Evolutionary conservation across 345 rosid genomes (phyloP).

Genomic region (Gossypium anomalum): DNA sequence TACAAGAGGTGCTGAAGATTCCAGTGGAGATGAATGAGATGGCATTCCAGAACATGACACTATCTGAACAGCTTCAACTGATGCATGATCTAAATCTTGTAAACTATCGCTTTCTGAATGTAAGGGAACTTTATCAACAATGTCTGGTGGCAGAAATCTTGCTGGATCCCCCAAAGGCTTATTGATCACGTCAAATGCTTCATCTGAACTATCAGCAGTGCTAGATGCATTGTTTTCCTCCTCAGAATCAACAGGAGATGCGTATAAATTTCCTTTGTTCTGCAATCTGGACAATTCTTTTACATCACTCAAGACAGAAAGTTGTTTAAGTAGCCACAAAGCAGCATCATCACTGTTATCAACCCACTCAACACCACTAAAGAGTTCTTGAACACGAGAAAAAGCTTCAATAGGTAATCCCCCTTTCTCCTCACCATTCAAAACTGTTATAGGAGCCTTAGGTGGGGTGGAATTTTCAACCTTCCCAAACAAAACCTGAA

Average conservation of each 20-base stretch:
- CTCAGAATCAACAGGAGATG: constrained; percentile 78
- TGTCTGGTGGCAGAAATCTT: constrained; percentile 12
- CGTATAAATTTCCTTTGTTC: constrained; percentile 54
- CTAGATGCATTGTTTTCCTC: constrained; percentile 89
- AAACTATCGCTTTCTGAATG: constrained; percentile 38
- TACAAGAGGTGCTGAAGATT: constrained; percentile 18
- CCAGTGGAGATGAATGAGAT: constrained; percentile 26
- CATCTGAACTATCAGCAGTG: constrained; percentile 94
- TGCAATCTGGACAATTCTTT: constrained; percentile 78
- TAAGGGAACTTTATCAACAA: constrained; percentile 27
- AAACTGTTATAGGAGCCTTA: constrained; percentile 55
- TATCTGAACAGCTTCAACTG: constrained; percentile 25
- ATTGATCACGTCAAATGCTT: constrained; percentile 58
- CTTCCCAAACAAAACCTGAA: constrained; percentile 94
- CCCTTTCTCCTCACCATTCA: constrained; percentile 93
- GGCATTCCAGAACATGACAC: constrained; percentile 26
- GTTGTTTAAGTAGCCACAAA: constrained; percentile 88
- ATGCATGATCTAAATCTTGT: constrained; percentile 31
- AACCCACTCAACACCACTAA: constrained; percentile 81
- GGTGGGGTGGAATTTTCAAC: constrained; percentile 63
- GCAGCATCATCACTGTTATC: constrained; percentile 89
- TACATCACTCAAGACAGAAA: constrained; percentile 74
- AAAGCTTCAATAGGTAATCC: constrained; percentile 98
- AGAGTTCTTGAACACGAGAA: constrained; percentile 95
- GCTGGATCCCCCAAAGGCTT: constrained; percentile 32